Conservation (phyloP, 306 rosid species). For the Dalbergia cochinchinensis region DNA sequence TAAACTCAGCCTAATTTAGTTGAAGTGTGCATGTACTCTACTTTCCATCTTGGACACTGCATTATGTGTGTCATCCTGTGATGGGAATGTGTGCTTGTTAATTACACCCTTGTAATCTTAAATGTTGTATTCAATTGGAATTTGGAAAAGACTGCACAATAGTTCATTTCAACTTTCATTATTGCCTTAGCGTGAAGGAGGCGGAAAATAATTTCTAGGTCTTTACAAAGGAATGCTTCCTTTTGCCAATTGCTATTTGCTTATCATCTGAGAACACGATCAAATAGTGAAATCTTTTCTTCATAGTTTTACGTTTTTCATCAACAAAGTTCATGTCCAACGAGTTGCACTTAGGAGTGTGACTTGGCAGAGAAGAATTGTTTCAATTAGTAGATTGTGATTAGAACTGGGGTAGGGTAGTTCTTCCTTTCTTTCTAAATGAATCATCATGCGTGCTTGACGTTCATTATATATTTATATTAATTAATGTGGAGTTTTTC, state of each 20-base stretch:
- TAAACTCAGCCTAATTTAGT: background rate
- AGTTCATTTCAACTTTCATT: conserved; percentile 5
- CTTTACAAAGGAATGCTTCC: background rate
- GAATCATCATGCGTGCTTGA: conserved; percentile 18
- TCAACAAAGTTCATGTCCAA: background rate
- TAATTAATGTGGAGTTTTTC: background rate
- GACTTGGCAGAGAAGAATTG: conserved; percentile 14
- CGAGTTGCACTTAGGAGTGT: background rate
- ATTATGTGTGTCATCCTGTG: conserved; percentile 4
- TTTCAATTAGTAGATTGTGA: conserved; percentile 21
- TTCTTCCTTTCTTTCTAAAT: conserved; percentile 7
- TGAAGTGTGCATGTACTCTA: background rate
- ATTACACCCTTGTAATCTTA: conserved; percentile 4
- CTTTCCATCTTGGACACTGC: conserved; percentile 10
- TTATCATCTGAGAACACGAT: conserved; percentile 6
- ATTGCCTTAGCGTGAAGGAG: conserved; percentile 24
- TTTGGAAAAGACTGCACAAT: conserved; percentile 1
- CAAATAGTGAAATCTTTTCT: background rate
- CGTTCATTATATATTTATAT: background rate
- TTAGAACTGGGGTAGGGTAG: background rate
- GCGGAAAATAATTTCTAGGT: background rate
- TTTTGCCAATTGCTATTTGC: background rate
- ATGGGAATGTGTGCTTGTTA: background rate
- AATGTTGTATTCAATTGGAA: conserved; percentile 1
- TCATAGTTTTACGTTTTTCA: background rate